These are phyloP conservation scores for Silene noctiflora DNA, from an alignment of 179 eudicot genomes.

Conservation along the genomic window DNA sequence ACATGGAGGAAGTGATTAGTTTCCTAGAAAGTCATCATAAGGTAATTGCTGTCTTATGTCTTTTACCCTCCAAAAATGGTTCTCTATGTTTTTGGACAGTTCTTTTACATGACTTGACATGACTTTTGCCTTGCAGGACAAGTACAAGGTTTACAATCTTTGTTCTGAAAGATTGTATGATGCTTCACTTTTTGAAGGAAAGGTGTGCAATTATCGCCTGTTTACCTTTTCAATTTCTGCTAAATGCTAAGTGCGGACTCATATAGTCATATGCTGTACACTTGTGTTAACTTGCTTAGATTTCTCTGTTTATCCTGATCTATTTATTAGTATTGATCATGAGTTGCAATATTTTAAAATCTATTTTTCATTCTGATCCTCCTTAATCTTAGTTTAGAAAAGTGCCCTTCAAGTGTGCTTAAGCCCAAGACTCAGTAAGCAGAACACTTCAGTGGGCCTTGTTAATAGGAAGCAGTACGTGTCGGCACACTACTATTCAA, in stretches of 20 bases:
- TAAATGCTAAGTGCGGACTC: neutral
- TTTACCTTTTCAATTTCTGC: neutral
- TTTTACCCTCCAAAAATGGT: neutral
- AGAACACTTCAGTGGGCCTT: no score
- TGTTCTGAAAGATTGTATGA: slow-evolving; percentile 97
- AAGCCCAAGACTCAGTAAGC: no score
- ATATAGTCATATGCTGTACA: no score
- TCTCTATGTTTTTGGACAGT: neutral
- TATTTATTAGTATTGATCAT: neutral
- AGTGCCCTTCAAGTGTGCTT: no score
- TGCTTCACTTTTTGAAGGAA: slow-evolving; percentile 93
- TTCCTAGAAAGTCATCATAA: slow-evolving; percentile 90
- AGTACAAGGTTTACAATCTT: slow-evolving; percentile 94
- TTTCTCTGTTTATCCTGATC: neutral
- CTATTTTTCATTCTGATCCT: neutral
- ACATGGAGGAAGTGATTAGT: slow-evolving; percentile 95
- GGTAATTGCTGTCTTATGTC: slow-evolving; percentile 38
- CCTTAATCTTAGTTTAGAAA: no score
- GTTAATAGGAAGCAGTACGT: no score
- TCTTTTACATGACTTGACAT: neutral
- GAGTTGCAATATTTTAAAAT: neutral
- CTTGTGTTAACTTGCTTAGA: neutral
- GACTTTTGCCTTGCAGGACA: slow-evolving; percentile 48
- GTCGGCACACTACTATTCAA: no score
- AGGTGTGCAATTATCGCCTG: slow-evolving; percentile 49